phyloP scores from a whole-genome alignment of 352 stramenopile species.

The Thraustochytrium sp. region DNA sequence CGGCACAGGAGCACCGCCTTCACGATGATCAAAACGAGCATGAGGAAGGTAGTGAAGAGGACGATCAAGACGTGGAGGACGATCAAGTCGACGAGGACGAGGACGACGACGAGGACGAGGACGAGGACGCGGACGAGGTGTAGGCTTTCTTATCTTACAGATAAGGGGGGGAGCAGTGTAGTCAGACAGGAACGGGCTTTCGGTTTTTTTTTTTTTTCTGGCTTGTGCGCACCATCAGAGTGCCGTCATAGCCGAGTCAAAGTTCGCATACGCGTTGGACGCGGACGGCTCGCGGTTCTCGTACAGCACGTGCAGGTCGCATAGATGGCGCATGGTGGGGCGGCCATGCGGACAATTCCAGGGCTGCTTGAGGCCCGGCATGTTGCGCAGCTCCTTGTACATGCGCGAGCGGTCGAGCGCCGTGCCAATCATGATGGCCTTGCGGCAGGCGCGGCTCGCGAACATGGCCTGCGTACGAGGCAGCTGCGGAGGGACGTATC shows the following conservation, averaged over 20 bases:
- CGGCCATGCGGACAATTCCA: conserved; percentile 90
- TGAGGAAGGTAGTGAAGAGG: background rate
- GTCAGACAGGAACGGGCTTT: no score
- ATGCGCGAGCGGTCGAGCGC: conserved; percentile 83
- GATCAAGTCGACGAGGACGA: background rate
- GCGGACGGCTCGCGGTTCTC: background rate
- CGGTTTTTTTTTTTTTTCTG: no score
- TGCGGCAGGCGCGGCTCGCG: conserved; percentile 85
- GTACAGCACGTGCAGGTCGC: conserved; percentile 45
- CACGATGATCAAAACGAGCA: background rate
- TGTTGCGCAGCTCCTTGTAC: conserved; percentile 78
- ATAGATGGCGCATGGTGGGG: conserved; percentile 68
- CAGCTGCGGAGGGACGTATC: conserved; percentile 52
- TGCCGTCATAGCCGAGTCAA: no score
- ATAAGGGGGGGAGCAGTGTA: no score
- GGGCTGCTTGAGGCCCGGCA: conserved; percentile 79
- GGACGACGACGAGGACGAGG: background rate
- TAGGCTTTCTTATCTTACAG: background rate
- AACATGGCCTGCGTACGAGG: conserved; percentile 93
- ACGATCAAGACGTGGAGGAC: background rate
- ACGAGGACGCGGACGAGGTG: background rate
- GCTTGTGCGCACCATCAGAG: no score
- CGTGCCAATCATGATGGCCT: conserved; percentile 93
- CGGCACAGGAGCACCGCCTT: background rate
- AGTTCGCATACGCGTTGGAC: no score